Base-by-base conservation (phyloP, 2,329 filamentous ascomycete species). In the Ceratocystis colombiana region DNA sequence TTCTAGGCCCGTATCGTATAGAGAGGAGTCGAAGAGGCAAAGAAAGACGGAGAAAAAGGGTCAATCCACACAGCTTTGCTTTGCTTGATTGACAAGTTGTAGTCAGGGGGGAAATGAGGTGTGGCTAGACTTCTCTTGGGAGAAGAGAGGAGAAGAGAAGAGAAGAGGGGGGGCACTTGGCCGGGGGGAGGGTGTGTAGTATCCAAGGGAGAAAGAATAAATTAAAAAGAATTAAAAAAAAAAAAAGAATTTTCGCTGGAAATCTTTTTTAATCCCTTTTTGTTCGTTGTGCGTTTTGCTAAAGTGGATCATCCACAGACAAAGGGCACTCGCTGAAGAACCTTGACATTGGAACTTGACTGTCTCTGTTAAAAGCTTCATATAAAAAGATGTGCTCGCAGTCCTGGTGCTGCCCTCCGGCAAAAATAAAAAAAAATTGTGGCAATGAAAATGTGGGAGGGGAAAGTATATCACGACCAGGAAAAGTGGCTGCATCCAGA, bases 91-190 rank as follows among this genome's bases (percentile, higher is more conserved):
- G 61, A 63, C 61, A 63, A 20, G 25, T 46, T 63, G 61, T 46
- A 50, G 41, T 63, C 61, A 63, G 61, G 65, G 61, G 57, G 65
- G 65, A 37, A 45, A 66, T 61, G 61, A 45, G 61, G 61, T 59
- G 64, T 44, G 61, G 57, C 62, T 57, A 44, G 62, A 64, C n/a
- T 30, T 20, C 46, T 12, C 41, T 22, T 22, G 22, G 61, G 64
- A 57, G 61, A n/a, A 48, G 33, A 64, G 30, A 33, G 25, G 53
- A 57, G 53, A n/a, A 30, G 50, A 44, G 15, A 44, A 28, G 44
- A 59, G 37, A 45, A 45, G 50, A 64, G 46, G 50, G n/a, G n/a
- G 50, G 48, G 44, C 25, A 22, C 37, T 41, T 12, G 37, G 10
- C 10, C 37, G 37, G 37, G 37, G 33, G 37, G 37, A 41, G 37